Conservation (phyloP, 805 yeast species). For the Starmerella davenportii region DNA sequence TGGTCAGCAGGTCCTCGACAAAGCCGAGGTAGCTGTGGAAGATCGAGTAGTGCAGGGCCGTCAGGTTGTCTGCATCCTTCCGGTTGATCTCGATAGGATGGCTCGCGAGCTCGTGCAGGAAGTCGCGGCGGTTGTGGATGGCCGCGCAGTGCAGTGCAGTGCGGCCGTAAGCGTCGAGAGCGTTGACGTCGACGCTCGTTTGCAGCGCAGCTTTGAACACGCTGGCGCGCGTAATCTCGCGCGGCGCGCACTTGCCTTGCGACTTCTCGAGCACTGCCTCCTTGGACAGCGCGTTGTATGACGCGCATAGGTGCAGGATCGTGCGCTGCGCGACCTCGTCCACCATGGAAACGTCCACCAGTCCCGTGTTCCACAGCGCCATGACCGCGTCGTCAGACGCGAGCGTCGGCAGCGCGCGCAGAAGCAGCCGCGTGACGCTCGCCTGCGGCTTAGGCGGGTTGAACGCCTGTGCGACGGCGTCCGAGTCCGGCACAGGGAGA, state of each 20-base stretch:
- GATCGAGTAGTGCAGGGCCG: conserved; percentile 69
- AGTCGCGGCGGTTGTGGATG: conserved; percentile 29
- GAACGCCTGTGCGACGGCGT: not conserved
- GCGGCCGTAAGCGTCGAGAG: conserved; percentile 35
- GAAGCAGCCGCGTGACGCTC: conserved; percentile 51
- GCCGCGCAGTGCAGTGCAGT: conserved; percentile 80
- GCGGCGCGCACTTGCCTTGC: conserved; percentile 3
- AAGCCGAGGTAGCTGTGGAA: conserved; percentile 43
- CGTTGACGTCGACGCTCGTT: conserved; percentile 18
- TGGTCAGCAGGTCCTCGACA: conserved; percentile 32
- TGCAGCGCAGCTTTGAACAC: conserved; percentile 21
- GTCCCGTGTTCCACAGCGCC: conserved; percentile 30
- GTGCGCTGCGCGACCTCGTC: conserved; percentile 63
- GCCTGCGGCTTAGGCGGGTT: conserved; percentile 11
- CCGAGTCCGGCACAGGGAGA: not conserved
- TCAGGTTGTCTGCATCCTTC: conserved; percentile 32
- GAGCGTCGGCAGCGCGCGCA: conserved; percentile 44
- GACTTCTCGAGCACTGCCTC: conserved; percentile 5
- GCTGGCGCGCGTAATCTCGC: conserved; percentile 16
- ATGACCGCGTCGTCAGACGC: conserved; percentile 46
- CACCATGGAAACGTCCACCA: conserved; percentile 42
- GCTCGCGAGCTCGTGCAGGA: conserved; percentile 29
- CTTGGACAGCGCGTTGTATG: conserved; percentile 6
- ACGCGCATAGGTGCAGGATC: conserved; percentile 49
- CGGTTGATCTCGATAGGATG: conserved; percentile 23